phyloP scores from a whole-genome alignment of 805 yeast genomes.

The Wickerhamomyces chambardii region DNA sequence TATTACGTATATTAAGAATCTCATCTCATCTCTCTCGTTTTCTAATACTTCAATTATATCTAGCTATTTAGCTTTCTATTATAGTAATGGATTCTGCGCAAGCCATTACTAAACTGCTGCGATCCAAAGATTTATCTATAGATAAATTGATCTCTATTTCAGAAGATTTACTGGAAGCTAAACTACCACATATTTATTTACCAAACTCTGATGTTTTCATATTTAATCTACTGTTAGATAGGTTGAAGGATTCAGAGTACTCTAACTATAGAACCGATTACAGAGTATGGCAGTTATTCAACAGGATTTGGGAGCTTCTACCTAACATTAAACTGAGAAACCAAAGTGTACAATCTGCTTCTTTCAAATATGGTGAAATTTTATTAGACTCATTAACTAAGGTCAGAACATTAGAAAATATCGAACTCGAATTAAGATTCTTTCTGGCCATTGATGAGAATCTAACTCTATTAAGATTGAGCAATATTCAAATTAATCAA shows the following conservation, averaged over 20 bases:
- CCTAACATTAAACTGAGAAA: constrained; percentile 23
- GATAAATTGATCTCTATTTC: constrained; percentile 30
- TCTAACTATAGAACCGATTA: constrained; percentile 31
- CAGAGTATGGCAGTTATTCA: constrained; percentile 43
- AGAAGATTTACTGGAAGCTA: constrained; percentile 22
- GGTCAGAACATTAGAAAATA: too few species aligned
- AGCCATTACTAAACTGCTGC: constrained; percentile 43
- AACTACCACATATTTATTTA: constrained; percentile 27
- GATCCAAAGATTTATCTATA: constrained; percentile 40
- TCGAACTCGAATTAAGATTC: background rate
- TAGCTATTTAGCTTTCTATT: too few species aligned
- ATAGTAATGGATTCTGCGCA: constrained; percentile 35
- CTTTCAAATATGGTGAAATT: constrained; percentile 30
- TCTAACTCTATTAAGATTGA: constrained; percentile 2
- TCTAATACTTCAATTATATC: too few species aligned
- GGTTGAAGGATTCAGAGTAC: constrained; percentile 42
- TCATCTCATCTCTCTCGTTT: too few species aligned
- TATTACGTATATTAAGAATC: too few species aligned
- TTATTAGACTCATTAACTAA: constrained; percentile 14
- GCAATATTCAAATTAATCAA: background rate
- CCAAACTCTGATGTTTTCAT: constrained; percentile 50
- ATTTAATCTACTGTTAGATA: constrained; percentile 50
- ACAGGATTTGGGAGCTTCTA: constrained; percentile 26
- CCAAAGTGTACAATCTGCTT: constrained; percentile 25
- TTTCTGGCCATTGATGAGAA: constrained; percentile 5